Base-by-base conservation (phyloP, 768 basidiomycete genomes). In the Lentinula boryana region DNA sequence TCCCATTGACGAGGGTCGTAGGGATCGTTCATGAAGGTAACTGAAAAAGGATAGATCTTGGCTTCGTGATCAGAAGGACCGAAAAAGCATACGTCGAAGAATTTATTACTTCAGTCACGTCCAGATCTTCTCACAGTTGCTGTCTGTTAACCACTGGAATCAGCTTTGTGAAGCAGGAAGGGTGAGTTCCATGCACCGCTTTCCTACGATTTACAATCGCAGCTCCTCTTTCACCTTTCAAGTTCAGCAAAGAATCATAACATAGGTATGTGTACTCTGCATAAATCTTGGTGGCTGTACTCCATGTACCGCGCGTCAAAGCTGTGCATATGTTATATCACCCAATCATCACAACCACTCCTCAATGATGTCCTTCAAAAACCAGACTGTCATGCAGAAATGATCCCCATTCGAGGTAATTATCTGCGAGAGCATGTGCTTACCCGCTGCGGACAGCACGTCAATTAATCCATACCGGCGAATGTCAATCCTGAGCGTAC, bases 1-100 rank as follows among this genome's bases (percentile, higher is more conserved):
- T 60, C 35, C 48, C 49, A 60, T 8, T 60, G 58, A 32, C 56
- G 43, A 31, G n/a, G 48, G 6, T 16, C 27, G 38, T 52, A 60
- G 10, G 7, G 38, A 32, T 52, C 46, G 40, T n/a, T 23, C 58
- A 60, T 60, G 58, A 32, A 21, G 58, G 50, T 60, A 38, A 32
- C 27, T 38, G 18, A 41, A 43, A 6, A 23, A 60, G 38, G 50
- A 15, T 57, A 21, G 33, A 50, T 49, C 16, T 32, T 48, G 46
- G 46, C 21, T 21, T 48, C n/a, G 46, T 46, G 18, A 8, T 43
- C 41, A n/a, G 21, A 48, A 48, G n/a, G 46, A 48, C n/a, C 12
- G 21, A 18, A 48, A 23, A 48, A 48, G 46, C 46, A 21, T 48
- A 48, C 41, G 16, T 44, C 43, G 43, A 44, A n/a, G 43, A 44